Conservation (phyloP, 2,329 filamentous ascomycete species). For the Cyphellophora europaea region DNA sequence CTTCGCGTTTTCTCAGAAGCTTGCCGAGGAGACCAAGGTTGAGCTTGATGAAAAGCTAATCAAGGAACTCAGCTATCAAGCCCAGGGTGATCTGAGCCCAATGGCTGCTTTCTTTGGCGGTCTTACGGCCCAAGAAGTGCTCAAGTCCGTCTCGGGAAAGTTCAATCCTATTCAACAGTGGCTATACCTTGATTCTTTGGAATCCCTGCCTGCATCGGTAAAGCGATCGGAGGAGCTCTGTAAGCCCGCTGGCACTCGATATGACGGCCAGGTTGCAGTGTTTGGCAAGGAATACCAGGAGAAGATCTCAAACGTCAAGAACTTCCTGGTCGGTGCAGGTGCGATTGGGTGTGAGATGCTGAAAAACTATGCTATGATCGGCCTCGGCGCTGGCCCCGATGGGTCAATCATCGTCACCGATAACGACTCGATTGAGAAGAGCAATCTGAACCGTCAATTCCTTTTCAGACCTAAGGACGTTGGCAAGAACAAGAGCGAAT, state of each 20-base stretch:
- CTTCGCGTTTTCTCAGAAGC: slow-evolving; percentile 62
- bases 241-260: slow-evolving; percentile 73
- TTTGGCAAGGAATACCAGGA: slow-evolving; percentile 91
- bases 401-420: slow-evolving; percentile 91
- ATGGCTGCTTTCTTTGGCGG: slow-evolving; percentile 96
- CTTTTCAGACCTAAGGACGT: slow-evolving; percentile 90
- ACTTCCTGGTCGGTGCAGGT: slow-evolving; percentile 92
- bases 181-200: slow-evolving; percentile 97
- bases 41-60: slow-evolving; percentile 90
- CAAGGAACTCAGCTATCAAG: slow-evolving; percentile 89
- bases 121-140: slow-evolving; percentile 82
- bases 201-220: slow-evolving; percentile 71
- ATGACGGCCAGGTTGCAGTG: slow-evolving; percentile 95
- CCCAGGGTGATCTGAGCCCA: slow-evolving; percentile 77
- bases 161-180: slow-evolving; percentile 94
- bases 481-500: slow-evolving; percentile 92
- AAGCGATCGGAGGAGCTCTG: slow-evolving; percentile 77
- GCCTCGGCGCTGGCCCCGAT: slow-evolving; percentile 75
- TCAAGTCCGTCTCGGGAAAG: slow-evolving; percentile 96
- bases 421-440: slow-evolving; percentile 98
- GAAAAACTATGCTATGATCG: slow-evolving; percentile 99
- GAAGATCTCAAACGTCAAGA: slow-evolving; percentile 78
- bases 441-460: slow-evolving; percentile 96
- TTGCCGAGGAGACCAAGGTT: slow-evolving; percentile 57
- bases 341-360: slow-evolving; percentile 98